These are phyloP conservation scores for Lachnellula subtilissima DNA, from an alignment of 2,329 filamentous ascomycete genomes.

Conservation along the genomic window DNA sequence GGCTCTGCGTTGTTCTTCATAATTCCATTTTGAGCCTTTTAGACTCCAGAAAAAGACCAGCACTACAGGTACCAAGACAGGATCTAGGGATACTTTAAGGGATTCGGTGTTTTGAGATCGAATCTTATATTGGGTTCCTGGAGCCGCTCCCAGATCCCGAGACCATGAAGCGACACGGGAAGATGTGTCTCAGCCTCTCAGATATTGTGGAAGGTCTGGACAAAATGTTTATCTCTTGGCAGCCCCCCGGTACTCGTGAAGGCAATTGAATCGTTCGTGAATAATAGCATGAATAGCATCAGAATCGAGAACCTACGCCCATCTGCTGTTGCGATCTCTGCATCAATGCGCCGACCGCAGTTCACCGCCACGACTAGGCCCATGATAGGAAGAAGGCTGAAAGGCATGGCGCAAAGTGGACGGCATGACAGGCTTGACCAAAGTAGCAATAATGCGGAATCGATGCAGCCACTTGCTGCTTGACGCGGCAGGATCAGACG, in stretches of 20 bases:
- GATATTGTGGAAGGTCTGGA: neutral
- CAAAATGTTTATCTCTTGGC: neutral
- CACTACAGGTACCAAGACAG: neutral
- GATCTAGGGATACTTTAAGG: neutral
- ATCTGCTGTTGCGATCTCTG: neutral
- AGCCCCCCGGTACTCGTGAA: neutral
- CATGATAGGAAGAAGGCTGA: neutral
- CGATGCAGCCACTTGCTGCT: neutral
- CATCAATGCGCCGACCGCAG: neutral
- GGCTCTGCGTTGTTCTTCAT: too few species aligned
- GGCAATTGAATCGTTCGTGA: neutral
- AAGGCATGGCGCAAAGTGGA: neutral
- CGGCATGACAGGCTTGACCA: neutral
- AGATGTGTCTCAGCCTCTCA: neutral
- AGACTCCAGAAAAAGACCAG: neutral
- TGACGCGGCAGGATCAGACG: neutral
- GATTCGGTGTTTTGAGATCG: too few species aligned
- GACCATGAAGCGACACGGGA: neutral
- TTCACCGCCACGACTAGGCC: neutral
- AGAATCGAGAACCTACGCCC: neutral
- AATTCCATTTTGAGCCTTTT: neutral
- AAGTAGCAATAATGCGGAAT: neutral
- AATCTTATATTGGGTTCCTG: neutral
- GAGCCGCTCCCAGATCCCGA: too few species aligned
- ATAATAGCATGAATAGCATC: neutral